Conservation (phyloP, 495 filamentous ascomycete species). For the Aspergillus biplanus region DNA sequence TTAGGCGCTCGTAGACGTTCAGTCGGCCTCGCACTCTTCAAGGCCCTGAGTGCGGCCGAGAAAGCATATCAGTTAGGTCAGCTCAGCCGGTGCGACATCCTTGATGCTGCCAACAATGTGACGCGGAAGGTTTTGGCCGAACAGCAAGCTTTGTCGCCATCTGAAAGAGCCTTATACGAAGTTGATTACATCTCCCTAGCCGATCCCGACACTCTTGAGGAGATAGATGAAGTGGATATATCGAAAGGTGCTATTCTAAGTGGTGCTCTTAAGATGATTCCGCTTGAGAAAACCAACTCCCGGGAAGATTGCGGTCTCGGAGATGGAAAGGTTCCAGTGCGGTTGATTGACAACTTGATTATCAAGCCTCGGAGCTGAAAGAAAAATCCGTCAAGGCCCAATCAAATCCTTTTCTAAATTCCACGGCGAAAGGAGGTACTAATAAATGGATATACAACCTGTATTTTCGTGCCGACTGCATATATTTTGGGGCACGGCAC, state of each 20-base stretch:
- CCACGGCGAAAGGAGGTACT: background rate
- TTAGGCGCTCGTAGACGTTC: constrained; percentile 73
- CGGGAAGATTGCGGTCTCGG: constrained; percentile 74
- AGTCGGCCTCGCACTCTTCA: constrained; percentile 71
- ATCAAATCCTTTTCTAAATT: background rate
- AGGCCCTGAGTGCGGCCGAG: constrained; percentile 71
- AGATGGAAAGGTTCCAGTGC: constrained; percentile 70
- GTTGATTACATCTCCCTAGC: constrained; percentile 90
- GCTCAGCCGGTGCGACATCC: constrained; percentile 61
- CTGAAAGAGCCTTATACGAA: constrained; percentile 71
- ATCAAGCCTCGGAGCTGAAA: constrained; percentile 50
- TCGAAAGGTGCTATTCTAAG: constrained; percentile 79
- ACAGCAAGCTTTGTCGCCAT: constrained; percentile 64
- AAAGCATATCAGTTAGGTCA: constrained; percentile 62
- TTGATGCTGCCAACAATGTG: constrained; percentile 65
- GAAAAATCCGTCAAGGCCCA: too few relatives aligned
- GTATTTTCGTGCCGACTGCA: too few relatives aligned
- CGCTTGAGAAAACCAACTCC: constrained; percentile 66
- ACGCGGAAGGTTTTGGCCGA: constrained; percentile 52
- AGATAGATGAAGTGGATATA: constrained; percentile 69
- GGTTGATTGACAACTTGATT: constrained; percentile 94
- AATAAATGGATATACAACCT: background rate
- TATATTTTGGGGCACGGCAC: too few relatives aligned
- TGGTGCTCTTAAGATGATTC: constrained; percentile 86
- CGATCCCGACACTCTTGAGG: constrained; percentile 78